Base-by-base conservation (phyloP, 2,329 filamentous ascomycete species). In the Paracoccidioides brasiliensis region DNA sequence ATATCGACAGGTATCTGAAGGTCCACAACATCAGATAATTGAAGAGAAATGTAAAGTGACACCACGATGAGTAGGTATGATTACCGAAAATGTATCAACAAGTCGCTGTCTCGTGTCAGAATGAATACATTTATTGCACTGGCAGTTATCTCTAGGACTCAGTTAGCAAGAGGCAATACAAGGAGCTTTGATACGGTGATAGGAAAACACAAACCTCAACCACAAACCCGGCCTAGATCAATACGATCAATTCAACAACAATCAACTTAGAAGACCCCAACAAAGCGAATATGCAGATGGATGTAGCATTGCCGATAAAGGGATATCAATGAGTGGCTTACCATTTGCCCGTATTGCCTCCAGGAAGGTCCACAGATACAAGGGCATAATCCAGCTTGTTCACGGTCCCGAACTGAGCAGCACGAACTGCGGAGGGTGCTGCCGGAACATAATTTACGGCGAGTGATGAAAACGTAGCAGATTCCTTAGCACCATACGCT, bases 31-130 rank as follows among this genome's bases (percentile, higher is more conserved):
- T 53, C n/a, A 53, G 50, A n/a, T n/a, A n/a, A 8, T 14, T 4
- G 50, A 28, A n/a, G 37, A 33, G 32, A 5, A 40, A 32, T 2
- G 12, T 15, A 49, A 14, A 53, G 37, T 6, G 42, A 35, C 8
- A 37, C 15, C 7, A 14, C 30, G 3, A 15, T 49, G 8, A 50
- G 12, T 38, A 14, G 46, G n/a, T 50, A 33, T 33, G 4, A 5
- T 52, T 57, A 60, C 56, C 56, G 78, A 74, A 62, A 88, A 88
- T 0, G 82, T 87, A 63, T 88, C 78, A 55, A 86, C 75, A 52
- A 80, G 78, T 32, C 84, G 75, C 68, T 90, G 86, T 67, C 77
- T 81, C 4, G 86, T 90, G 58, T 83, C 79, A 56, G 80, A 79
- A 67, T 89, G 84, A 30, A 86, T 76, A 65, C 86, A 90, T 57